phyloP scores from a whole-genome alignment of 31 red algal genomes.

The Porphyra umbilicalis region DNA sequence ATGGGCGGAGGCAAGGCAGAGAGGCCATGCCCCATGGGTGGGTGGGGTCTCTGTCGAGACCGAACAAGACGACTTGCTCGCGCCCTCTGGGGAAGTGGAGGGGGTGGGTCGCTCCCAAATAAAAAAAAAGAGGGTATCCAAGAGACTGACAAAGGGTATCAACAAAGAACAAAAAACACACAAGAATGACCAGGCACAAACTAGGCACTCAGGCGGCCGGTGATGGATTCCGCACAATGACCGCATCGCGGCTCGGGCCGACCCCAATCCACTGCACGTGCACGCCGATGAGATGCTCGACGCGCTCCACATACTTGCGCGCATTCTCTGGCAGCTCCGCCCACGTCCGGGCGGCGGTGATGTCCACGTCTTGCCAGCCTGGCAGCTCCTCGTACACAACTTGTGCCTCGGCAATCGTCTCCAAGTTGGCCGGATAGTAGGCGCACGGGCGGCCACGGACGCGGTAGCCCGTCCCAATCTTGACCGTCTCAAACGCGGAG shows the following conservation, averaged over 20 bases:
- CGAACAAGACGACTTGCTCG: too few relatives aligned
- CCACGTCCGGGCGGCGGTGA: slow-evolving; percentile 30
- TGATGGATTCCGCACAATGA: slow-evolving; percentile 37
- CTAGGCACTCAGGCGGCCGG: background rate
- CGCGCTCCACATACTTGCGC: slow-evolving; percentile 50
- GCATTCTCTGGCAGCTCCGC: slow-evolving; percentile 66
- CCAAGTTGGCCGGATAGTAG: slow-evolving; percentile 59
- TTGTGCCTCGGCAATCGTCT: slow-evolving; percentile 49
- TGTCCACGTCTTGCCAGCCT: slow-evolving; percentile 76
- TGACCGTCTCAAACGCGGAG: slow-evolving; percentile 62
- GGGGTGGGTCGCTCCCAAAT: too few relatives aligned
- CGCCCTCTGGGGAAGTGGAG: too few relatives aligned
- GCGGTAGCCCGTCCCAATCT: slow-evolving; percentile 71
- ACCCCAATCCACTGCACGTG: slow-evolving; percentile 69
- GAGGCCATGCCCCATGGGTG: too few relatives aligned
- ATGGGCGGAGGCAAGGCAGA: too few relatives aligned
- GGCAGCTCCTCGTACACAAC: slow-evolving; percentile 75
- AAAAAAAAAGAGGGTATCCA: background rate
- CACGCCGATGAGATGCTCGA: slow-evolving; percentile 56
- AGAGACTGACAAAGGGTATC: too few relatives aligned
- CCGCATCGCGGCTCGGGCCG: slow-evolving; percentile 67
- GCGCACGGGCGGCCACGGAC: slow-evolving; percentile 38
- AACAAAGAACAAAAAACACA: background rate
- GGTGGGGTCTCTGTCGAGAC: too few relatives aligned
- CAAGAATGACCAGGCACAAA: background rate